Evolutionary conservation across 2,329 filamentous ascomycete genomes (phyloP).

Genomic region (Ophiostoma ulmi): DNA sequence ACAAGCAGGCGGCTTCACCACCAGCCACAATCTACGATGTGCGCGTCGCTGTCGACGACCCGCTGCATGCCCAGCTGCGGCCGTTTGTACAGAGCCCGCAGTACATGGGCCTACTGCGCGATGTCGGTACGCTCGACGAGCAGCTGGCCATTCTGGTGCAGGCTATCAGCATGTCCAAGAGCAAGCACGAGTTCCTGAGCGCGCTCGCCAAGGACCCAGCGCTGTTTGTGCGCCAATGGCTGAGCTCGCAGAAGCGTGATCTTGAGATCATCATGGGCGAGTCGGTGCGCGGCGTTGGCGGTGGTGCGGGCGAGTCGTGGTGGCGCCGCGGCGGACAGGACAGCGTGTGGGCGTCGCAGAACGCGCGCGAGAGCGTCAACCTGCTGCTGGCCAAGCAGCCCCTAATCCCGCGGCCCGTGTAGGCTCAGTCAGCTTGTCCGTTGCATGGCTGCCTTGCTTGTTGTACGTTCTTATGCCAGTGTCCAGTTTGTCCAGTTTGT

Average conservation of each 20-base stretch:
- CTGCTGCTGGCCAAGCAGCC: slow-evolving; percentile 53
- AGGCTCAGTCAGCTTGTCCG: background rate
- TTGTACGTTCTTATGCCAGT: slow-evolving; percentile 6
- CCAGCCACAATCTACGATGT: slow-evolving; percentile 82
- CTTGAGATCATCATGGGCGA: slow-evolving; percentile 85
- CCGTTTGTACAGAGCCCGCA: slow-evolving; percentile 63
- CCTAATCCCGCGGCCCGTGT: slow-evolving; percentile 26
- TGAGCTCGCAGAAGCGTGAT: slow-evolving; percentile 85
- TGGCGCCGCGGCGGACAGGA: slow-evolving; percentile 59
- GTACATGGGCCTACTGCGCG: slow-evolving; percentile 66
- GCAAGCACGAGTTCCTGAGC: slow-evolving; percentile 83
- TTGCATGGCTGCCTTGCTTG: background rate
- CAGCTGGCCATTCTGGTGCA: slow-evolving; percentile 79
- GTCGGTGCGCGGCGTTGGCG: slow-evolving; percentile 54
- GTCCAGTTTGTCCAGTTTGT: background rate
- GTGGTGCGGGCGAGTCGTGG: slow-evolving; percentile 55
- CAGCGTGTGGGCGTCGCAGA: slow-evolving; percentile 54
- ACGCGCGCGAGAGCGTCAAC: slow-evolving; percentile 59
- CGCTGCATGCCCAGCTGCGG: slow-evolving; percentile 62
- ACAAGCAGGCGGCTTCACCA: slow-evolving; percentile 46
- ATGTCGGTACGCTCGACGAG: slow-evolving; percentile 74
- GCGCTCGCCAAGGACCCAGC: slow-evolving; percentile 75
- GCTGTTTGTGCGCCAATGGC: slow-evolving; percentile 79
- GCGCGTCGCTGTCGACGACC: slow-evolving; percentile 76
- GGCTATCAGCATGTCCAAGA: slow-evolving; percentile 76